Conservation (phyloP, 2,329 filamentous ascomycete species). For the Ophiobolus disseminans region DNA sequence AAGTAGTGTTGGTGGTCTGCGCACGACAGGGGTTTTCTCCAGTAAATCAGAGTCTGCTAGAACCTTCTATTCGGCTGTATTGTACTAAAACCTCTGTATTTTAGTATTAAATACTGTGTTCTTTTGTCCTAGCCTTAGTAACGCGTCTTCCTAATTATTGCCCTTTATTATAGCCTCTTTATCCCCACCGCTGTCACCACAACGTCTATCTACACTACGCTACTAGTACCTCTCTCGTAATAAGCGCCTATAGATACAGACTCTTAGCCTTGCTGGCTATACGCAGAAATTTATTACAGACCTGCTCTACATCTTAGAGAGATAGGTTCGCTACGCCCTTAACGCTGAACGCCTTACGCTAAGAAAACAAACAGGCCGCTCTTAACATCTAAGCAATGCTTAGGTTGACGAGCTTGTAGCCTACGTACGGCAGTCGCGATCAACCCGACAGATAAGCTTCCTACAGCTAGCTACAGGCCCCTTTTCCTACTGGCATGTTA, state of each 20-base stretch:
- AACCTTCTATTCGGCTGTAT: too few relatives aligned
- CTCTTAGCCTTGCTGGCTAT: not conserved
- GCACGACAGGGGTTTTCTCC: too few relatives aligned
- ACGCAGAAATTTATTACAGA: slow-evolving; percentile 1
- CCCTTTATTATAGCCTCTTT: not conserved
- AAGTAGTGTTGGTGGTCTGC: too few relatives aligned
- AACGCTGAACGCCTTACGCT: slow-evolving; percentile 1
- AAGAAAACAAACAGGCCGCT: not conserved
- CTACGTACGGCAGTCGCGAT: not conserved
- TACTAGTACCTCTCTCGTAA: not conserved
- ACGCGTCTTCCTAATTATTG: not conserved
- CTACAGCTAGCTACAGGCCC: not conserved
- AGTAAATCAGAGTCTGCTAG: too few relatives aligned
- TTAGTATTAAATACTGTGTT: not conserved
- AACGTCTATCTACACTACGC: too few relatives aligned
- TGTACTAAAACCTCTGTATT: not conserved
- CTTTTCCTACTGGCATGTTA: not conserved
- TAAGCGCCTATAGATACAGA: not conserved
- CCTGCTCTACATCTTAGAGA: not conserved
- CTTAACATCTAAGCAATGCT: not conserved
- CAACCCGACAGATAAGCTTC: slow-evolving; percentile 3
- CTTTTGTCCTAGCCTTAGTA: too few relatives aligned
- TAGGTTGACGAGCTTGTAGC: slow-evolving; percentile 3
- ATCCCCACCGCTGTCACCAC: too few relatives aligned
- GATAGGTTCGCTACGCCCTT: slow-evolving; percentile 7